Evolutionary conservation across 1,284 basidiomycete genomes (phyloP), one percentile per base, ranked within the genome.

Genomic region (Trametes hirsuta): DNA sequence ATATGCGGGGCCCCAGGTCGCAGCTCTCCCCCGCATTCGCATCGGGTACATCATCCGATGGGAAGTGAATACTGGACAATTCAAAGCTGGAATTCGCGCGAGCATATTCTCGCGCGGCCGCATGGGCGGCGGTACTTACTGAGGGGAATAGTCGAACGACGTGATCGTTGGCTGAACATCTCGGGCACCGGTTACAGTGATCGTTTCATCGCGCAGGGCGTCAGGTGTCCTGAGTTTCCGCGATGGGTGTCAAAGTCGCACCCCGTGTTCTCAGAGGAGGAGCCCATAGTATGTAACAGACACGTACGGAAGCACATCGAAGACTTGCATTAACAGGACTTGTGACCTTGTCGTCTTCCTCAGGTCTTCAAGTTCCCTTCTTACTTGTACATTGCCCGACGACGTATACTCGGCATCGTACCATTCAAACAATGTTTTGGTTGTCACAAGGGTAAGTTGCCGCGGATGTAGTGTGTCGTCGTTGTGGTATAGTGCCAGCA

Each of bases 1-100:
- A 36, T 44, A 18, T 36, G 41, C 41, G 51, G 51, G 51, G 42
- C 51, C 51, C 40, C 51, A 53, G 51, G 42, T 44, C 39, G 51
- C 41, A 25, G 36, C 35, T 44, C 39, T 36, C 21, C 51, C 51
- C 51, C 51, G 42, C 51, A 53, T 42, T 41, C 51, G 42, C 51
- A 53, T 53, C 34, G 39, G 30, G 39, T 45, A 53, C 5, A 53
- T 53, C 51, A 18, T 45, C 51, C 51, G 51, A 42, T 12, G 4
- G 6, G 24, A 44, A 22, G 18, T 14, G 51, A 24, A 15, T 44
- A 45, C 42, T 14, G 12, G 35, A 41, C 51, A 42, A 36, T 36
- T n/a, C 51, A 21, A 21, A 18, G 25, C n/a, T 53, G 18, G 15
- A 22, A 22, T 24, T 53, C 51, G 49, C 39, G 49, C 36, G 51